Base-by-base conservation (phyloP, 1,139 yeast genomes). In the Zygoascus sp. region DNA sequence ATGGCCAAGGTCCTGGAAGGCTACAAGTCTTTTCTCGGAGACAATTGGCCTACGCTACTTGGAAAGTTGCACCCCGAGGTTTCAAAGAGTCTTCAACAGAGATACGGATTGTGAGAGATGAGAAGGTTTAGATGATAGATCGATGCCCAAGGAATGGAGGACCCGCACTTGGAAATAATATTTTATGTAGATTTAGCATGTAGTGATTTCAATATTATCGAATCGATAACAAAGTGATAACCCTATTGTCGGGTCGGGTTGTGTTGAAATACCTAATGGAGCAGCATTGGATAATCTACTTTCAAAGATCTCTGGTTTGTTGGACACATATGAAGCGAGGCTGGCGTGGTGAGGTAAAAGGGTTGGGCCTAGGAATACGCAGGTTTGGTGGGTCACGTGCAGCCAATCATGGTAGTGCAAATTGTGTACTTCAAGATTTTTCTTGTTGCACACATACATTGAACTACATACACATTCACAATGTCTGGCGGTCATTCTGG, bases 401-500 rank as follows among this genome's bases (percentile, higher is more conserved):
- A 32, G 6, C 44, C 44, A 41, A 41, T 41, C 44, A 41, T 21
- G 13, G 37, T 20, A 20, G 19, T 10, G 8, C 25, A 34, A n/a
- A 41, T 16, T 22, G 20, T 13, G 13, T n/a, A 13, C 30, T 16
- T 7, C 6, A 15, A 30, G 15, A 13, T 11, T 30, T 30, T 30
- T 30, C 34, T 30, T 30, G 34, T 30, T 30, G 34, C 17, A 13
- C 34, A 30, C 34, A 30, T 16, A 30, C 34, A 13, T 4, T 30
- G 5, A 42, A 39, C 44, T 46, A 5, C 39, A 30, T 28, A 32
- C 13, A 35, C 17, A 32, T 23, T 27, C 32, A 69, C 58, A 61
- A 81, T 81, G 88, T 84, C 75, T 62, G 86, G 85, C 66, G 83
- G 83, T 71, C 80, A 80, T 62, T 83, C 84, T 65, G 67, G 90